A percentile compares a stretch with the other conserved stretches of the same genome.
These are phyloP conservation scores for Trichoderma atrobrunneum DNA, from an alignment of 2,329 filamentous ascomycete genomes.

Conservation along the genomic window DNA sequence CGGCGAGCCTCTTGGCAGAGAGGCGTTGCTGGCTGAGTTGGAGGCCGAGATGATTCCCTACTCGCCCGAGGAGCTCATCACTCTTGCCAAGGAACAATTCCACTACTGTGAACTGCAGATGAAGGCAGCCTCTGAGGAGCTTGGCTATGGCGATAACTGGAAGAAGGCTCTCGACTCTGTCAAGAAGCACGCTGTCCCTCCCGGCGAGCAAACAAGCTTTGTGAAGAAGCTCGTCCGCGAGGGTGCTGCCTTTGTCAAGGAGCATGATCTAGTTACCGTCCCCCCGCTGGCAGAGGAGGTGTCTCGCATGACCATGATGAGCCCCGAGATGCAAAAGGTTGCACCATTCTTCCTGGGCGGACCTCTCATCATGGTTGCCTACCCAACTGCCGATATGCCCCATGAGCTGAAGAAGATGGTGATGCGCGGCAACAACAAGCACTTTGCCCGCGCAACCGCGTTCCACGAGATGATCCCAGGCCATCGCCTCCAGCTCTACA, in stretches of 20 bases:
- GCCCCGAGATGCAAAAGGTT: conserved; percentile 49
- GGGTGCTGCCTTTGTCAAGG: conserved; percentile 51
- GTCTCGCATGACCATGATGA: conserved; percentile 57
- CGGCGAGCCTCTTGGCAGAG: conserved; percentile 54
- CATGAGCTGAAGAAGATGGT: conserved; percentile 57
- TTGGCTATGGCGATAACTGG: conserved; percentile 51
- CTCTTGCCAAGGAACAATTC: conserved; percentile 50
- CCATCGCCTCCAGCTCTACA: conserved; percentile 53
- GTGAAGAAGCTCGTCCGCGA: conserved; percentile 51
- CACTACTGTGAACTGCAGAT: conserved; percentile 56
- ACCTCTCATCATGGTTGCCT: conserved; percentile 52
- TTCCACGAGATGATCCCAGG: conserved; percentile 63
- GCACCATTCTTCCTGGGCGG: conserved; percentile 61
- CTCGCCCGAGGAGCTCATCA: conserved; percentile 53
- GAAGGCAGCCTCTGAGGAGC: conserved; percentile 45
- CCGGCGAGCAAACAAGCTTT: conserved; percentile 51
- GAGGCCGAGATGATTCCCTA: conserved; percentile 58
- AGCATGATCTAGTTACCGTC: conserved; percentile 54
- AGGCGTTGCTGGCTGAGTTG: conserved; percentile 50
- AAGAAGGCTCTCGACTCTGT: conserved; percentile 53
- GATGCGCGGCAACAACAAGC: conserved; percentile 57
- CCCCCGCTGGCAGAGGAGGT: conserved; percentile 51
- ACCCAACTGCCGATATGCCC: conserved; percentile 51
- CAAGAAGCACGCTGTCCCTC: conserved; percentile 52
- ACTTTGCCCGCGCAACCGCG: conserved; percentile 56